These are phyloP conservation scores for Coprinellus micaceus DNA, from an alignment of 768 basidiomycete genomes.

Conservation along the genomic window DNA sequence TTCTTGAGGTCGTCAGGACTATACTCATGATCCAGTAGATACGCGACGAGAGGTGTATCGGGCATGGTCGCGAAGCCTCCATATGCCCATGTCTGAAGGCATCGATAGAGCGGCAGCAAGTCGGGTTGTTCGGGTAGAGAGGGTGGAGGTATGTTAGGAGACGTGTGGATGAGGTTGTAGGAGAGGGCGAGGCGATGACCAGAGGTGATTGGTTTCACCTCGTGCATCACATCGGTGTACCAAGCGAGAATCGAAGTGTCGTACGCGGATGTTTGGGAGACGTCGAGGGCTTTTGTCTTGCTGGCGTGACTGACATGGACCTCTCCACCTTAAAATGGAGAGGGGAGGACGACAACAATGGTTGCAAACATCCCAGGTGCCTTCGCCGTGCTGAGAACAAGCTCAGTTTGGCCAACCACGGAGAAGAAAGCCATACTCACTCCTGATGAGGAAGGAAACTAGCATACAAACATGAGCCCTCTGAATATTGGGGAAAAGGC, in stretches of 20 bases:
- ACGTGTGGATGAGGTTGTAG: constrained; percentile 39
- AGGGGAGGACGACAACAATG: constrained; percentile 40
- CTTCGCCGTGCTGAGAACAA: constrained; percentile 34
- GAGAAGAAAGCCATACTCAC: constrained; percentile 21
- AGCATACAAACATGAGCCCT: neutral
- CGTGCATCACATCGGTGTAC: constrained; percentile 47
- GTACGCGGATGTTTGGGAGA: constrained; percentile 21
- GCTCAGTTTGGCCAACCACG: neutral
- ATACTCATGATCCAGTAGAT: constrained; percentile 13
- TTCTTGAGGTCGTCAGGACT: constrained; percentile 17
- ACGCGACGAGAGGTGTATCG: neutral
- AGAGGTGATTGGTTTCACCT: constrained; percentile 40
- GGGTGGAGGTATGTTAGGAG: neutral
- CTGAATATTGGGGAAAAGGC: neutral
- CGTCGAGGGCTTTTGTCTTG: constrained; percentile 29
- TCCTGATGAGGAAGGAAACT: constrained; percentile 43
- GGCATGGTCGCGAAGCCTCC: neutral
- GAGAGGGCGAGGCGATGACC: constrained; percentile 45
- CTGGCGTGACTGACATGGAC: constrained; percentile 36
- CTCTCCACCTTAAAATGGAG: constrained; percentile 38
- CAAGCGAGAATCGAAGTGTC: constrained; percentile 39
- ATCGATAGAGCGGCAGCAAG: too few species aligned
- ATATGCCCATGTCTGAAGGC: neutral
- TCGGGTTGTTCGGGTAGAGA: neutral
- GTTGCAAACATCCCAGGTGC: constrained; percentile 44